A percentile compares a stretch with the other conserved stretches of the same genome.
Conservation (phyloP, 2,329 filamentous ascomycete genomes). For the Phyllosticta citribraziliensis region DNA sequence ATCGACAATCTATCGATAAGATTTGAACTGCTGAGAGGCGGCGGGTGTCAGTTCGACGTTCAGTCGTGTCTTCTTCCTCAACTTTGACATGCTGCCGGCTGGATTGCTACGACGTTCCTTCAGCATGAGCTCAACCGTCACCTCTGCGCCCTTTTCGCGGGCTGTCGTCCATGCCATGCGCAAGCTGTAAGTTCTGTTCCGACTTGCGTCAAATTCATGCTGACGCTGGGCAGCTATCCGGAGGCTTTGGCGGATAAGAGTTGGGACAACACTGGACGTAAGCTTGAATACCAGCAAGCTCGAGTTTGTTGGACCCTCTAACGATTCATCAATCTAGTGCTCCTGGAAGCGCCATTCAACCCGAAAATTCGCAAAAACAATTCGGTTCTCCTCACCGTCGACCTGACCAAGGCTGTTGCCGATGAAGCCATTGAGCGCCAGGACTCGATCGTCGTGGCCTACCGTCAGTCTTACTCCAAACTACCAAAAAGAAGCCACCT, state of each 20-base stretch:
- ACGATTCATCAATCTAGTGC: conserved; percentile 34
- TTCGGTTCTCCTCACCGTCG: conserved; percentile 73
- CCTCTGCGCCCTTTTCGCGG: conserved; percentile 51
- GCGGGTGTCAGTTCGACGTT: not conserved
- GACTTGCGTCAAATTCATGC: not conserved
- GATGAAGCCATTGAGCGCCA: conserved; percentile 75
- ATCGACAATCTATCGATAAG: conserved; percentile 1
- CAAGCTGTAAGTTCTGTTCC: conserved; percentile 52
- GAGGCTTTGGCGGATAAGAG: conserved; percentile 78
- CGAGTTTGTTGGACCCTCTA: not conserved
- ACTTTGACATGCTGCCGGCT: conserved; percentile 15
- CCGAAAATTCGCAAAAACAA: conserved; percentile 48
- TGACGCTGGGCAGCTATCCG: conserved; percentile 58
- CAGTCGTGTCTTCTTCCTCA: not conserved
- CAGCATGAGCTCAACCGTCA: conserved; percentile 31
- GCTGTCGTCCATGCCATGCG: conserved; percentile 71
- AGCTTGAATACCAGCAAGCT: conserved; percentile 13
- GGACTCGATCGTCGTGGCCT: conserved; percentile 75
- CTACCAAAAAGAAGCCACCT: conserved; percentile 9
- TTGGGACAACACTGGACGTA: conserved; percentile 90
- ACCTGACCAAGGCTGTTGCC: conserved; percentile 80
- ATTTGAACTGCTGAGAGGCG: not conserved
- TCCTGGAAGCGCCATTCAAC: conserved; percentile 59
- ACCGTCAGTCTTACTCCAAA: conserved; percentile 51
- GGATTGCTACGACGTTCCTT: conserved; percentile 24